phyloP scores from a whole-genome alignment of 2,329 filamentous ascomycete genomes.

The Pseudogymnoascus sp. region DNA sequence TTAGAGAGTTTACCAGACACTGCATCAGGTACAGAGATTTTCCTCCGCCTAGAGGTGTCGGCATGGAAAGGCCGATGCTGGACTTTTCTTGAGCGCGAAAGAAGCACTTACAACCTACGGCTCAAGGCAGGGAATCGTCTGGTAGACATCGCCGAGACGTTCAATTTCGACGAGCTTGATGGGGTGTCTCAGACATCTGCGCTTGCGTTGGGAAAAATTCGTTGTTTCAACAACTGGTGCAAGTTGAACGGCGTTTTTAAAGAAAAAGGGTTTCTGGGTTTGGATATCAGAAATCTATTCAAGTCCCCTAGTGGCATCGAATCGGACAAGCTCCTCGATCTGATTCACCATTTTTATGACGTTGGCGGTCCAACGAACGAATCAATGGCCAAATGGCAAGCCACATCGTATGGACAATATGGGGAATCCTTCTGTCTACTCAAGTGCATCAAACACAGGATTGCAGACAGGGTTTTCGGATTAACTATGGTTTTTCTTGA shows the following conservation, averaged over 20 bases:
- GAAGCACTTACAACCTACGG: conserved; percentile 2
- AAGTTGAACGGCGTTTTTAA: not conserved
- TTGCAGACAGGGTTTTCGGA: not conserved
- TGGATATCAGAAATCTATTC: not conserved
- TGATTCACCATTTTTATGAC: not conserved
- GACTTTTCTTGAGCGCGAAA: conserved; percentile 1
- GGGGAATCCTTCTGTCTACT: not conserved
- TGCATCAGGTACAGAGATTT: not conserved
- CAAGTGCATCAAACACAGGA: not conserved
- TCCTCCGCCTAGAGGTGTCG: not conserved
- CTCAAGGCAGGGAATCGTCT: not conserved
- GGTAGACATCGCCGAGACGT: not conserved
- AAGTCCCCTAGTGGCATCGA: not conserved
- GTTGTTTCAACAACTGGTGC: not conserved
- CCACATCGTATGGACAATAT: not conserved
- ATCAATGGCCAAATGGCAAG: not conserved
- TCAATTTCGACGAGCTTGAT: not conserved
- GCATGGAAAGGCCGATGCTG: conserved; percentile 2
- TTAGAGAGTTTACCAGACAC: not conserved
- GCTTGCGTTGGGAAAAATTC: not conserved
- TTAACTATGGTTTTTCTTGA: not conserved
- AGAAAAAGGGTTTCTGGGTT: not conserved
- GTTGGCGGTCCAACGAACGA: not conserved
- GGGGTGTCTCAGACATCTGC: not conserved
- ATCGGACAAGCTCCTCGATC: not conserved